These are phyloP conservation scores for Monosporascus cannonballus DNA, from an alignment of 2,329 filamentous ascomycete genomes.

Conservation along the genomic window DNA sequence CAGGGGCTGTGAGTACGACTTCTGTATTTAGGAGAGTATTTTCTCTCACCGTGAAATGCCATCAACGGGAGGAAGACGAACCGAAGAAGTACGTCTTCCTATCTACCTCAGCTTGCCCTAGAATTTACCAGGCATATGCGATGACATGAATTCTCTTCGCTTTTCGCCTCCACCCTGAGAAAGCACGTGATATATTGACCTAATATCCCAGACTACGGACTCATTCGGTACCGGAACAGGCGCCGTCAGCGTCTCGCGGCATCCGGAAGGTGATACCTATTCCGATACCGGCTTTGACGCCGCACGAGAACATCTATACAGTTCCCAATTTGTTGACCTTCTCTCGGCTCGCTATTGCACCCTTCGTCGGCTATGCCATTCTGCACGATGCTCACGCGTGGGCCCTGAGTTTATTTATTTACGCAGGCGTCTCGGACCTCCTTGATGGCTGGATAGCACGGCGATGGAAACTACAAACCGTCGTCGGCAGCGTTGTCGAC, in stretches of 20 bases:
- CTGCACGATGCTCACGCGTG: conserved; percentile 73
- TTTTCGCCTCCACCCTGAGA: no score
- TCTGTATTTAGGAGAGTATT: background rate
- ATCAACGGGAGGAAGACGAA: background rate
- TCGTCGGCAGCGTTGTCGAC: conserved; percentile 90
- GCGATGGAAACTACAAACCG: conserved; percentile 80
- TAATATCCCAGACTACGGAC: background rate
- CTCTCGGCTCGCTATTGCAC: conserved; percentile 75
- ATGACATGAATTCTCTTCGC: background rate
- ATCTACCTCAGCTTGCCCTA: background rate
- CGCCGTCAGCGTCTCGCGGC: conserved; percentile 1
- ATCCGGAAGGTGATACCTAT: conserved; percentile 26
- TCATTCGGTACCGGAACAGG: background rate
- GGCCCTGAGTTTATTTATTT: conserved; percentile 82
- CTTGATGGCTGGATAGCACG: conserved; percentile 93
- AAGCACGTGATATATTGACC: no score
- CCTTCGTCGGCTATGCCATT: conserved; percentile 81
- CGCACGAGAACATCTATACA: conserved; percentile 91
- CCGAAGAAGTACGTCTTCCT: background rate
- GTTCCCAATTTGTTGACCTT: conserved; percentile 91
- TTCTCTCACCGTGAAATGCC: background rate
- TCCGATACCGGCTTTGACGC: conserved; percentile 23
- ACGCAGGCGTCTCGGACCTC: conserved; percentile 85
- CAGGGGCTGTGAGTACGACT: background rate
- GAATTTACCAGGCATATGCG: background rate